These are phyloP conservation scores for Leccinum broughii DNA, from an alignment of 768 basidiomycete genomes.

Conservation along the genomic window DNA sequence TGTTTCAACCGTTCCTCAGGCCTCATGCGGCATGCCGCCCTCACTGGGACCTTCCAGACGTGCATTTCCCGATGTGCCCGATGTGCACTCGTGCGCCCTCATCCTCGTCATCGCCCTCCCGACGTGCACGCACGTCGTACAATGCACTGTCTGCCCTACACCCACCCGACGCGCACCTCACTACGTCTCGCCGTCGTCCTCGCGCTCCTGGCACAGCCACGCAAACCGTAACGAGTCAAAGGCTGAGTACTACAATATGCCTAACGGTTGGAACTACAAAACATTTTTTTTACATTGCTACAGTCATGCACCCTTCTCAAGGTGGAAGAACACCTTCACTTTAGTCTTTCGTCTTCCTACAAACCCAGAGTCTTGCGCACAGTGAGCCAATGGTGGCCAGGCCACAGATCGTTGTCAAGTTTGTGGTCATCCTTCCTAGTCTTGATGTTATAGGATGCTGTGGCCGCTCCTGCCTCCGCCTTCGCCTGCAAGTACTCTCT, in stretches of 20 bases:
- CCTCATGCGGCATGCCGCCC: too few relatives aligned
- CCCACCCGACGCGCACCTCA: too few relatives aligned
- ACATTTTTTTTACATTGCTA: neutral
- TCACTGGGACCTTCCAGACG: too few relatives aligned
- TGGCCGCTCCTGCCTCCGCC: constrained; percentile 8
- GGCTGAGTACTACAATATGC: neutral
- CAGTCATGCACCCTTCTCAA: neutral
- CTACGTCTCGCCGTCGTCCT: too few relatives aligned
- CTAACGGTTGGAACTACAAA: neutral
- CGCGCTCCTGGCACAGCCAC: too few relatives aligned
- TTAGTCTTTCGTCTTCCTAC: constrained; percentile 1
- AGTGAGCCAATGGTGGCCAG: constrained; percentile 28
- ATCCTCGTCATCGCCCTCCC: neutral
- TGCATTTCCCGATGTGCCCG: too few relatives aligned
- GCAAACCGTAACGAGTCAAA: neutral
- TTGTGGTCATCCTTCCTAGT: constrained; percentile 18
- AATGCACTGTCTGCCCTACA: too few relatives aligned
- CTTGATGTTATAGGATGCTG: constrained; percentile 10
- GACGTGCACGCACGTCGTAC: too few relatives aligned
- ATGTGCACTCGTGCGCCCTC: too few relatives aligned
- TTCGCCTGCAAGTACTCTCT: constrained; percentile 19
- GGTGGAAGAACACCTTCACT: neutral
- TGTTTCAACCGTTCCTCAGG: too few relatives aligned
- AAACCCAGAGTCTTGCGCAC: constrained; percentile 20
- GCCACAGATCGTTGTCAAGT: constrained; percentile 28